Percentiles rank a stretch among this genome's conserved stretches.
These are phyloP conservation scores for Nitzschia sp. DNA, from an alignment of 108 stramenopile genomes.

Conservation along the genomic window DNA sequence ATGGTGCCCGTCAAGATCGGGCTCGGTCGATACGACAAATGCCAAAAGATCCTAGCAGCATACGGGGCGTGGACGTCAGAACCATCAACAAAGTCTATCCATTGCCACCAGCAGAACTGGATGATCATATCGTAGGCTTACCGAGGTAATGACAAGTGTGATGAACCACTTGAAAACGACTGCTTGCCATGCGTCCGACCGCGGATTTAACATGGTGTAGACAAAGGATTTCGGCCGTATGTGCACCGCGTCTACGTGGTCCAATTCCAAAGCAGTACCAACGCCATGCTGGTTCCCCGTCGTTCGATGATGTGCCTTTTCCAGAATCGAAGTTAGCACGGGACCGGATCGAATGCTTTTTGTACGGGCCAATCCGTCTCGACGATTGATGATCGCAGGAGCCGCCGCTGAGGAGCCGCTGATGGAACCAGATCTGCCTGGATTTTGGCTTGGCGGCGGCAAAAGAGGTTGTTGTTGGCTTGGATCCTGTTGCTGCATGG, in stretches of 20 bases:
- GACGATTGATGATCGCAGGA: neutral
- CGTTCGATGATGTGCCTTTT: neutral
- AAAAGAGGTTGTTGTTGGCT: neutral
- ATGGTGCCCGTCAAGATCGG: constrained; percentile 1
- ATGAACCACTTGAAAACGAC: constrained; percentile 57
- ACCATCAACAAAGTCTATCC: too few relatives aligned
- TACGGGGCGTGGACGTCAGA: neutral
- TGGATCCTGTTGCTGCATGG: neutral
- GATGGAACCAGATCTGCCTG: neutral
- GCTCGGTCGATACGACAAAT: constrained; percentile 60
- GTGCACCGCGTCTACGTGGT: neutral
- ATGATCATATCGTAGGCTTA: neutral
- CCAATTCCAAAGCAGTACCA: neutral
- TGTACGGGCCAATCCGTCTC: constrained; percentile 1
- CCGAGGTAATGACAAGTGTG: constrained; percentile 47
- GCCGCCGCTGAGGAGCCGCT: neutral
- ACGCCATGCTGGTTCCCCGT: neutral
- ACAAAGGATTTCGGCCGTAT: constrained; percentile 26
- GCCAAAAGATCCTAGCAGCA: constrained; percentile 37
- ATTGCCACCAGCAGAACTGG: too few relatives aligned
- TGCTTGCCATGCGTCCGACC: constrained; percentile 35
- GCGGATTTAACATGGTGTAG: constrained; percentile 39
- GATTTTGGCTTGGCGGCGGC: neutral
- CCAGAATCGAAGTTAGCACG: constrained; percentile 8
- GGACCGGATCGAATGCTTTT: neutral